These are phyloP conservation scores for Sarcomyxa edulis DNA, from an alignment of 768 basidiomycete species.

Conservation along the genomic window DNA sequence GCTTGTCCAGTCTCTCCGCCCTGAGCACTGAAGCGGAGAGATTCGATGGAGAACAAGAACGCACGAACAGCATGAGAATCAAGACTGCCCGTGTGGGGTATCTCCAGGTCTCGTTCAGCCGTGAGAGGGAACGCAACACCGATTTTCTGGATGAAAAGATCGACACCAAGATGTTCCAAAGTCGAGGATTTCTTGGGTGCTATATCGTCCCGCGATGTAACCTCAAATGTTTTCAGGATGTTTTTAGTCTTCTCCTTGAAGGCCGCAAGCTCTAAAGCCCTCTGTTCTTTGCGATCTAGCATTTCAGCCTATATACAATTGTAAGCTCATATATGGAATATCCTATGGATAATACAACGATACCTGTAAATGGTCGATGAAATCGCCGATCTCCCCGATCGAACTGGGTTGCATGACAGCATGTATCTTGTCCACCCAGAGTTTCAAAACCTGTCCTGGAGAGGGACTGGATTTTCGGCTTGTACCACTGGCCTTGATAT, in stretches of 20 bases:
- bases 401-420: conserved; percentile 95
- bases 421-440: conserved; percentile 72
- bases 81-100: conserved; percentile 34
- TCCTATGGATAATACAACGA: neutral
- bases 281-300: conserved; percentile 63
- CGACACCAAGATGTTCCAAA: conserved; percentile 51
- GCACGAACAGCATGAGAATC: conserved; percentile 57
- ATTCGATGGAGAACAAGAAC: conserved; percentile 79
- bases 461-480: conserved; percentile 18
- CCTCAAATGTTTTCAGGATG: conserved; percentile 72
- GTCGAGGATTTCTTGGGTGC: conserved; percentile 36
- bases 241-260: conserved; percentile 79
- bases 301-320: conserved; percentile 58
- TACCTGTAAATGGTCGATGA: conserved; percentile 82
- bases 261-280: conserved; percentile 70
- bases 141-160: conserved; percentile 56
- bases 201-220: conserved; percentile 41
- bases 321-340: conserved; percentile 4
- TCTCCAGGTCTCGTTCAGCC: conserved; percentile 50
- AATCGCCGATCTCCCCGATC: conserved; percentile 85
- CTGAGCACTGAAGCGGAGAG: conserved; percentile 66
- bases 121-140: conserved; percentile 90
- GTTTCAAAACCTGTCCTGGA: conserved; percentile 32
- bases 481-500: conserved; percentile 46
- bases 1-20: conserved; percentile 78